Evolutionary conservation across 2,329 filamentous ascomycete species (phyloP).

Genomic region (Monosporascus sp.): DNA sequence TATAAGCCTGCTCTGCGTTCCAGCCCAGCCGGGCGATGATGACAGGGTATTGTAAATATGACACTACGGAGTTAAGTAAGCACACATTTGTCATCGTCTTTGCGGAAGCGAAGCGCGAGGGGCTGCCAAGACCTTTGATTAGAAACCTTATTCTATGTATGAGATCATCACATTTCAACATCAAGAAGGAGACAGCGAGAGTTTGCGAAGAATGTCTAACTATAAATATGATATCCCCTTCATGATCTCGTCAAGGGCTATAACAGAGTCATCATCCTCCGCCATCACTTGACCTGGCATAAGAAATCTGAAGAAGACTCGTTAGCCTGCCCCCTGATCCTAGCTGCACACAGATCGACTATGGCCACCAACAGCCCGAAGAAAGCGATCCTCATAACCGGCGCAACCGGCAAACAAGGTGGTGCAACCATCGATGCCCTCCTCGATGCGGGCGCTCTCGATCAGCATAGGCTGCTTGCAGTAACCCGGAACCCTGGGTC

Average conservation of each 20-base stretch:
- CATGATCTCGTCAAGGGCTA: neutral
- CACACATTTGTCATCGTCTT: too few species aligned
- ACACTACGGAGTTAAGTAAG: too few species aligned
- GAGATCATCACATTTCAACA: too few species aligned
- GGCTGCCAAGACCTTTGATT: too few species aligned
- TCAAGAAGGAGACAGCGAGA: too few species aligned
- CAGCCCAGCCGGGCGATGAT: too few species aligned
- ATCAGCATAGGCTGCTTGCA: conserved; percentile 50
- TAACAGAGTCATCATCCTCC: neutral
- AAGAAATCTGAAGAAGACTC: neutral
- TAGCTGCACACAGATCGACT: too few species aligned
- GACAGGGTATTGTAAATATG: too few species aligned
- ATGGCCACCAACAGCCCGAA: neutral
- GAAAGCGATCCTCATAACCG: conserved; percentile 25
- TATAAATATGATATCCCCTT: neutral
- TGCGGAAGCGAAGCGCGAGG: too few species aligned
- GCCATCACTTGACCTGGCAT: neutral
- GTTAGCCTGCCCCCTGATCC: too few species aligned
- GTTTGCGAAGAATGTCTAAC: neutral
- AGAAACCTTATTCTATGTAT: too few species aligned
- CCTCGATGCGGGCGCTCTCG: conserved; percentile 25
- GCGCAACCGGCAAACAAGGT: conserved; percentile 34
- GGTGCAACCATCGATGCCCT: conserved; percentile 28
- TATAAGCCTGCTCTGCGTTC: too few species aligned
- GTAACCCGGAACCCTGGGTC: conserved; percentile 54